phyloP scores from a whole-genome alignment of 192 early-diverging fungal genomes.

The Rhizoclosmatium sp. region DNA sequence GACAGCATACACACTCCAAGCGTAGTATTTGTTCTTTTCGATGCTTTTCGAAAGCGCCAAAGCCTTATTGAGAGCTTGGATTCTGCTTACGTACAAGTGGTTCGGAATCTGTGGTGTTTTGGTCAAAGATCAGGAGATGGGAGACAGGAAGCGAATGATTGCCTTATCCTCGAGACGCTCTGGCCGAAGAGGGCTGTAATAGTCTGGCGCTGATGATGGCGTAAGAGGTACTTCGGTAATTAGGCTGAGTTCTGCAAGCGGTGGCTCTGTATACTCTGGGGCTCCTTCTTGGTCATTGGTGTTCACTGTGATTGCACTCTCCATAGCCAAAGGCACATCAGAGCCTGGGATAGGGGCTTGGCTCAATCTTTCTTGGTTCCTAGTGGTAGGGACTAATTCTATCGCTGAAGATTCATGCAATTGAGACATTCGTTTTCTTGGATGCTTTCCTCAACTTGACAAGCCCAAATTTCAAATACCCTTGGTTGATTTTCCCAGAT shows the following conservation, averaged over 20 bases:
- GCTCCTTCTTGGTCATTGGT: not conserved
- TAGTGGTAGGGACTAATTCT: not conserved
- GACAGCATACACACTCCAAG: not conserved
- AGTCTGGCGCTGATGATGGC: not conserved
- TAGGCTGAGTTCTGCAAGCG: slow-evolving; percentile 9
- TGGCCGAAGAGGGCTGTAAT: not conserved
- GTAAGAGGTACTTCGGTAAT: slow-evolving; percentile 4
- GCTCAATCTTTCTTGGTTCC: not conserved
- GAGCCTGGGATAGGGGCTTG: not conserved
- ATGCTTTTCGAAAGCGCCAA: not conserved
- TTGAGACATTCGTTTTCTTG: no score
- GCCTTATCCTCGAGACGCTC: slow-evolving; percentile 21
- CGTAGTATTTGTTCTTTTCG: not conserved
- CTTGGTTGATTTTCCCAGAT: no score
- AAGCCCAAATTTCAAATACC: no score
- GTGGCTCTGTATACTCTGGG: slow-evolving; percentile 14
- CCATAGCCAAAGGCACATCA: not conserved
- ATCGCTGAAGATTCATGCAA: no score
- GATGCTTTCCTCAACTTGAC: no score
- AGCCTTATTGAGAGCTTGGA: not conserved
- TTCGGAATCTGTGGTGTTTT: slow-evolving; percentile 9
- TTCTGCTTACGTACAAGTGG: not conserved
- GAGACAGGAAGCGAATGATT: not conserved
- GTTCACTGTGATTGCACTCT: not conserved
- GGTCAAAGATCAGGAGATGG: not conserved